These are phyloP conservation scores for Tillandsia fasciculata DNA, from an alignment of 176 grass and related monocot genomes.

Conservation along the genomic window DNA sequence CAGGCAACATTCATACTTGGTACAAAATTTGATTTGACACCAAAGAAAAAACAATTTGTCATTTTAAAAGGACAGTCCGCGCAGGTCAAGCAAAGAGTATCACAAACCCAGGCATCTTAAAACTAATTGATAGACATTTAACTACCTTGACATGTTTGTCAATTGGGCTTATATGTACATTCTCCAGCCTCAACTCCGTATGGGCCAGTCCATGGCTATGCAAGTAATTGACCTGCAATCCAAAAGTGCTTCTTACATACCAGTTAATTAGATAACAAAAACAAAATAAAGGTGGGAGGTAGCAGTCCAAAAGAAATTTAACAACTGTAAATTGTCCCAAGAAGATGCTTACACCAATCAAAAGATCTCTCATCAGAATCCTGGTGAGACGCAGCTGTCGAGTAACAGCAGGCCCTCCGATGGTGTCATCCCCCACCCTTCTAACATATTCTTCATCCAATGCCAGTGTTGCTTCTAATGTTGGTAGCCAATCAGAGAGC, in stretches of 20 bases:
- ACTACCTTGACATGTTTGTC: constrained; percentile 94
- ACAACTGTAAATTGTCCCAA: constrained; percentile 8
- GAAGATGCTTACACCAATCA: constrained; percentile 75
- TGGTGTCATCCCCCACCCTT: constrained; percentile 73
- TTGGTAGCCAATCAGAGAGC: constrained; percentile 85
- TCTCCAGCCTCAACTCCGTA: constrained; percentile 84
- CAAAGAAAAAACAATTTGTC: too few relatives aligned
- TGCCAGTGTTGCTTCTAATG: constrained; percentile 77
- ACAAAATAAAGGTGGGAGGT: too few relatives aligned
- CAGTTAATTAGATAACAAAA: background rate
- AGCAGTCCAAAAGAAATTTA: background rate
- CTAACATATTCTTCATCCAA: constrained; percentile 76
- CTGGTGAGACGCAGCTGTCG: constrained; percentile 66
- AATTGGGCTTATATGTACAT: constrained; percentile 89
- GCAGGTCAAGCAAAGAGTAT: too few relatives aligned
- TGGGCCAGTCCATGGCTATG: constrained; percentile 95
- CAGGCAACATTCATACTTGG: too few relatives aligned
- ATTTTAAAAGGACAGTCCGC: too few relatives aligned
- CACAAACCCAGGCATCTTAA: too few relatives aligned
- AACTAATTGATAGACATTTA: background rate
- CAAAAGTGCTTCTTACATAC: background rate
- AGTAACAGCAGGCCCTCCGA: constrained; percentile 75
- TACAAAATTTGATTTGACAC: too few relatives aligned
- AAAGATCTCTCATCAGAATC: constrained; percentile 96
- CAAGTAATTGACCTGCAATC: constrained; percentile 82